Evolutionary conservation across 140 eudicot species (phyloP), one percentile per base, ranked within the genome.

Genomic region (Ambrosia hybrid): DNA sequence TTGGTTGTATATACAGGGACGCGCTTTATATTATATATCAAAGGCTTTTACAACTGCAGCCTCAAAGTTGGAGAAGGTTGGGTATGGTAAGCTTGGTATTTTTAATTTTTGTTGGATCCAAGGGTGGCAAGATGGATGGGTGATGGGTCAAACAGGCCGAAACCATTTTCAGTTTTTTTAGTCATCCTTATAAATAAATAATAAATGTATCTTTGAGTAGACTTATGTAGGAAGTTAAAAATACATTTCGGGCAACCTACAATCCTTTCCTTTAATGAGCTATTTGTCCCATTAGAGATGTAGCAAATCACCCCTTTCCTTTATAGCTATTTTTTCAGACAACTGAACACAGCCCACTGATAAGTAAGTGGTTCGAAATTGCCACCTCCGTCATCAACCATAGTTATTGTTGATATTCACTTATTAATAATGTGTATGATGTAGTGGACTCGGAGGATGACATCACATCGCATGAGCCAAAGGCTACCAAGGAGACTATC

Each of bases 51-150:
- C 85, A 52, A 86, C 89, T 77, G 96, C 91, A 62, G 83, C 91
- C 60, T 82, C 97, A 30, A 91, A 79, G 78, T 74, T 91, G 83
- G 97, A 91, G 89, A 91, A 91, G 82, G 85, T 85, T 79, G 97
- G 97, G 71, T 81, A 85, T 68, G 97, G 95, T 91, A 88, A 65
- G 78, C 70, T 36, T 36, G 51, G 8, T 49, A 59, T 72, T 58
- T 14, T 21, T 57, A 16, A 59, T 72, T 58, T 14, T 21, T 57
- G 33, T 39, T 52, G 33, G n/a, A 46, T 63, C 0, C 26, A 2
- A 37, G 8, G 16, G 30, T 59, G 10, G 68, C 51, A 62, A 36
- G 26, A 36, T n/a, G 67, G 51, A 36, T 26, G 65, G 65, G 43
- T 59, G 51, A 36, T 26, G 65, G 65, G 43, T 59, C 43, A 21